A percentile compares a stretch with the other conserved stretches of the same genome.
phyloP scores from a whole-genome alignment of 179 eudicot species.

The Nepenthes alata region DNA sequence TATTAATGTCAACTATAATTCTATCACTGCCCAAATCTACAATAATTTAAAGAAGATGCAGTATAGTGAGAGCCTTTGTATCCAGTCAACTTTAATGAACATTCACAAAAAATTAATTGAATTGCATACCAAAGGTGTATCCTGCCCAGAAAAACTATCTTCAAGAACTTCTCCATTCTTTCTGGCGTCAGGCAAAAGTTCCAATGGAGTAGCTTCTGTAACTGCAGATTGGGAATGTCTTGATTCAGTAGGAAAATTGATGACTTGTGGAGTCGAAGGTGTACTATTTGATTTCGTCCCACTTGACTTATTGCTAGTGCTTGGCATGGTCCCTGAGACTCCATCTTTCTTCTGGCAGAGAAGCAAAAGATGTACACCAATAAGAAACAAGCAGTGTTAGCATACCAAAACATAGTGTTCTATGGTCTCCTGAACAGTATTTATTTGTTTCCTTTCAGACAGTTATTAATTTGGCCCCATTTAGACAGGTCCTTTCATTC shows the following conservation, averaged over 20 bases:
- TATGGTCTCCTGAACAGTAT: no score
- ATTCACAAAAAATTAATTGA: no score
- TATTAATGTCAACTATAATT: no score
- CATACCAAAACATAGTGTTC: no score
- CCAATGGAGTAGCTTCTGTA: conserved; percentile 50
- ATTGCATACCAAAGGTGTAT: conserved; percentile 59
- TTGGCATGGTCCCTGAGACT: conserved; percentile 48
- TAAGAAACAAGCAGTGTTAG: background rate
- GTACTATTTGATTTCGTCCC: conserved; percentile 70
- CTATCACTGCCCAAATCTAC: no score
- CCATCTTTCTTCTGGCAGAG: conserved; percentile 67
- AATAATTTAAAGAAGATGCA: no score
- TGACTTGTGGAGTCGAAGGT: conserved; percentile 86
- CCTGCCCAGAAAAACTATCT: conserved; percentile 54
- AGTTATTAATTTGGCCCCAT: no score
- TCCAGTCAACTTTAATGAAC: no score
- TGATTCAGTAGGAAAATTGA: conserved; percentile 48
- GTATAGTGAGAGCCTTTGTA: no score
- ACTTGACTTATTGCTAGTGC: conserved; percentile 87
- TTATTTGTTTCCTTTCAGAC: no score
- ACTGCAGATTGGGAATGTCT: conserved; percentile 54
- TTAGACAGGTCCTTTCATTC: no score
- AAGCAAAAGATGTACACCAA: background rate
- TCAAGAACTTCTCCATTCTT: conserved; percentile 48
- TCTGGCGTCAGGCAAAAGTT: conserved; percentile 42